Conservation (phyloP, 345 rosid species). For the Camelina neglecta region DNA sequence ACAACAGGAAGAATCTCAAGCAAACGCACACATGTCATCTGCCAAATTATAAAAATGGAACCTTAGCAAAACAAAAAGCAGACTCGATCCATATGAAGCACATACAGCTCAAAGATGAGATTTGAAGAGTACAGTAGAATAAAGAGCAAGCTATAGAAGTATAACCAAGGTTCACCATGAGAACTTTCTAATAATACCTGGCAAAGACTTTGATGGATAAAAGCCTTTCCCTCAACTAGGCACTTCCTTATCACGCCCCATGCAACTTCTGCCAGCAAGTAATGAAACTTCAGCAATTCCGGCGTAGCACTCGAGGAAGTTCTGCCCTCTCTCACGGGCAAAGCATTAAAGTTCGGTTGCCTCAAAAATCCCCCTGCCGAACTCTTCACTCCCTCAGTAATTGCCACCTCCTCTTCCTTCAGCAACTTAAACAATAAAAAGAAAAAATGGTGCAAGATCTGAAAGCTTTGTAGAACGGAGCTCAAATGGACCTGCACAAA, state of each 20-base stretch:
- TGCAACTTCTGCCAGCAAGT: constrained; percentile 59
- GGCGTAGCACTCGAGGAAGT: constrained; percentile 45
- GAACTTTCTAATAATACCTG: constrained; percentile 61
- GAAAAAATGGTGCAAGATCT: constrained; percentile 78
- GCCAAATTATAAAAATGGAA: constrained; percentile 42
- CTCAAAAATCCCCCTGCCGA: constrained; percentile 81
- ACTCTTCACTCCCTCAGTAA: constrained; percentile 46
- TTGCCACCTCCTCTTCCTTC: constrained; percentile 59
- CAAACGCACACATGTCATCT: constrained; percentile 94
- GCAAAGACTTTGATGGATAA: constrained; percentile 69
- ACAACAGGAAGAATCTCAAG: constrained; percentile 88
- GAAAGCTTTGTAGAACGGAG: constrained; percentile 66
- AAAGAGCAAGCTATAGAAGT: constrained; percentile 11
- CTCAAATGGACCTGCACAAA: constrained; percentile 69
- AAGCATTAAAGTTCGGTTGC: constrained; percentile 62
- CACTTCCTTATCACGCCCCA: constrained; percentile 76
- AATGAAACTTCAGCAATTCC: constrained; percentile 53
- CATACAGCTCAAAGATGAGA: constrained; percentile 18
- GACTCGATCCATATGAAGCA: constrained; percentile 20
- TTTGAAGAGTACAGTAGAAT: constrained; percentile 21
- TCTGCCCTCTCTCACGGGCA: constrained; percentile 42
- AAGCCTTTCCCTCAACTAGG: constrained; percentile 80
- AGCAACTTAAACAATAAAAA: constrained; percentile 78
- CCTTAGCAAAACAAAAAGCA: constrained; percentile 12
- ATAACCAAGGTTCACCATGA: constrained; percentile 6